Base-by-base conservation (phyloP, 2,329 filamentous ascomycete genomes). In the Beauveria sp. region DNA sequence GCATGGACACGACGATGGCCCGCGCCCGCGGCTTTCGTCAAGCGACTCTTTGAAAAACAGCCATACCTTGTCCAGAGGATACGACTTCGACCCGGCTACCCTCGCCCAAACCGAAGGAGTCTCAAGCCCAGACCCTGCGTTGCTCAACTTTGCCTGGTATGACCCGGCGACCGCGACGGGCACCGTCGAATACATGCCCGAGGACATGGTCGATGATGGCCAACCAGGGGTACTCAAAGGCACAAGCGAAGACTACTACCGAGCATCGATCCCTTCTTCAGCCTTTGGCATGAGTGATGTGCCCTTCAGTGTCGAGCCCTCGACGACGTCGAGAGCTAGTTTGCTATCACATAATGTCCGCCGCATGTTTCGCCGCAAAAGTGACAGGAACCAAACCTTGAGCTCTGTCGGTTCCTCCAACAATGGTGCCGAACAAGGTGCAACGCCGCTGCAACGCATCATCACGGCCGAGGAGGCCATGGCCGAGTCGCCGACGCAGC, bases 211-310 rank as follows among this genome's bases (percentile, higher is more conserved):
- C 5, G 67, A 71, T 60, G 68, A 70, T 38, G 34, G 34, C 34
- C 69, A 72, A 22, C 67, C 71, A 34, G 70, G 69, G 48, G 69
- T 72, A 45, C 72, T 74, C 49, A 70, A 67, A 60, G 74, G 72
- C 43, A 73, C 70, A 45, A 78, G 70, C 58, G 74, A 74, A 49
- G 75, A 77, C 62, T 78, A 78, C 63, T 78, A 78, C 65, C 75
- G 74, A 54, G 71, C 73, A 14, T 72, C 72, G 3, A 72, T 78
- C 50, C 75, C 76, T 2, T 76, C 74, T 3, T 73, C 75, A 58
- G 74, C 74, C 5, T 77, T 77, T 64, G 75, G 74, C 64, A 76
- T 77, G 75, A 66, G 69, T 14, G 64, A 70, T 10, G 66, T 68
- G 14, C 67, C 71, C 22, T 69, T 20, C 20, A 48, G 24, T 40